These are phyloP conservation scores for Rhinocladiella similis DNA, from an alignment of 2,329 filamentous ascomycete genomes.

Conservation along the genomic window DNA sequence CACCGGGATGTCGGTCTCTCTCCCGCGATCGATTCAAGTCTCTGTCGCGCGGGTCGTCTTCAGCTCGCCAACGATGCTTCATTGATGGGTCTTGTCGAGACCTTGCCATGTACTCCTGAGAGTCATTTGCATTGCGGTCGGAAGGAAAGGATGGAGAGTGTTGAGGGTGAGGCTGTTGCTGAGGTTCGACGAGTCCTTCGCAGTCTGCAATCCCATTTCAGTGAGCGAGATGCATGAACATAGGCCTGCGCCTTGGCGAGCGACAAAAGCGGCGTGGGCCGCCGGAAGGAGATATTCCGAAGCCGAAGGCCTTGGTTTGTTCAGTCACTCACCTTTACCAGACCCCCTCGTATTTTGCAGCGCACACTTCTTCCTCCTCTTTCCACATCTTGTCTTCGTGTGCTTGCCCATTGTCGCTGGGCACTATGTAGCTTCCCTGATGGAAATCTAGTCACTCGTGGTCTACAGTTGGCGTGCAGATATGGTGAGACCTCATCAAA, in stretches of 20 bases:
- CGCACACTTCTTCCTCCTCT: neutral
- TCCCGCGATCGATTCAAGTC: constrained; percentile 28
- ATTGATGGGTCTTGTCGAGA: constrained; percentile 50
- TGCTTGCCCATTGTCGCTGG: constrained; percentile 9
- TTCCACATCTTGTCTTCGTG: constrained; percentile 4
- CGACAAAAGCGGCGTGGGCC: constrained; percentile 4
- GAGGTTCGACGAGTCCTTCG: constrained; percentile 22
- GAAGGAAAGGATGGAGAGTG: constrained; percentile 2
- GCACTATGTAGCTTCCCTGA: neutral
- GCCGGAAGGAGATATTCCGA: neutral
- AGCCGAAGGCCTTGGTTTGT: neutral
- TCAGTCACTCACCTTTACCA: constrained; percentile 1
- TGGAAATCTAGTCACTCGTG: constrained; percentile 12
- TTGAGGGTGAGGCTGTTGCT: constrained; percentile 3
- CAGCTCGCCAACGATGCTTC: constrained; percentile 52
- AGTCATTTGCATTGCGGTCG: constrained; percentile 37
- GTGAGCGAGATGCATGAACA: constrained; percentile 4
- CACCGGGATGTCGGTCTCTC: constrained; percentile 33
- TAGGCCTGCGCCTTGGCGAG: constrained; percentile 7
- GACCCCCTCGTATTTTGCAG: neutral
- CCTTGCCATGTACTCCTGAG: constrained; percentile 50
- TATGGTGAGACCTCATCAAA: constrained; percentile 7
- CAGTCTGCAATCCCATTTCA: constrained; percentile 22
- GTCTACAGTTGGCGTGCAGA: constrained; percentile 13
- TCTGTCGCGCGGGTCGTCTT: constrained; percentile 41